Evolutionary conservation across 1,284 basidiomycete species (phyloP), one percentile per base, ranked within the genome.

Genomic region (Puccinia triticina): DNA sequence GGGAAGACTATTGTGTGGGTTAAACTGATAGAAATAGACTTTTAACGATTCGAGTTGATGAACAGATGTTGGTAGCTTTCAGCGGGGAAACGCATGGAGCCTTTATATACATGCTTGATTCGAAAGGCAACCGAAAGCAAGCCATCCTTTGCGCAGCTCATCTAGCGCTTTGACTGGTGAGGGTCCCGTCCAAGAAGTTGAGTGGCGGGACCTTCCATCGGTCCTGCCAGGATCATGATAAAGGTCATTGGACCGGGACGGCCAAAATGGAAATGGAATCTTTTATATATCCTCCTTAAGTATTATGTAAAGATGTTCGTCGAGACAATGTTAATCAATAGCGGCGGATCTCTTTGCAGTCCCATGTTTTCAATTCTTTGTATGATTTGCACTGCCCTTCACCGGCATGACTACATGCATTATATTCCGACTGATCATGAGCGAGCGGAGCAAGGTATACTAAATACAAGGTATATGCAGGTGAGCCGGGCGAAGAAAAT

Each of bases 191-290:
- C n/a, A n/a, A 55, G n/a, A n/a, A 18, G 23, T 55, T 55, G 14
- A 55, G 53, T 21, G 8, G n/a, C 53, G 18, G 53, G 57, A 59
- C 57, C 57, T 59, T 59, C 57, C 57, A 26, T 29, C 57, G 1
- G 57, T 61, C 57, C 57, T 61, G 57, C 57, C 57, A 29, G 57
- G 57, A 32, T 29, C 57, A 57, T 29, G n/a, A 61, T 32, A n/a
- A n/a, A 26, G 57, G 26, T 16, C n/a, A 61, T 61, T 61, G 26
- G 26, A 26, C 57, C 57, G 57, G 57, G 57, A 61, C 57, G 1
- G 57, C 57, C 57, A 29, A 61, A 29, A 29, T 61, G n/a, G 57
- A 61, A 61, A 29, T 61, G 10, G 23, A 32, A 29, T 29, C 43
- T 46, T n/a, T n/a, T n/a, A n/a, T n/a, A n/a, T n/a, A n/a, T n/a